Percentiles rank a stretch among this genome's conserved stretches.
These are phyloP conservation scores for Paraleonurus japonicus DNA, from an alignment of 257 asterid species.

Conservation along the genomic window DNA sequence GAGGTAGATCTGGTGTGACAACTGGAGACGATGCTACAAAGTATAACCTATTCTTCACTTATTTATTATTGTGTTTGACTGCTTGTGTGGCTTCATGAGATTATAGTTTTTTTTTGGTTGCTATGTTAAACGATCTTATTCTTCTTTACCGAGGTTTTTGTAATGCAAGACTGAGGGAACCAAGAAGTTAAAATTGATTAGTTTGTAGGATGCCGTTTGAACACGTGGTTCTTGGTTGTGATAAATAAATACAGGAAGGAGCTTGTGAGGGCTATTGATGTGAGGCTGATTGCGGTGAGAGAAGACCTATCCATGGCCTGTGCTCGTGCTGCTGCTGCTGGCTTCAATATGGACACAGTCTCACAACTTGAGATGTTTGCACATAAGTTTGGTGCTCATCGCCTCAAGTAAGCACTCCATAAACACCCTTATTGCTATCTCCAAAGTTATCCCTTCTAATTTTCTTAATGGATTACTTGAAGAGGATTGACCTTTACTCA, in stretches of 20 bases:
- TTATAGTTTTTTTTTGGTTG: no score
- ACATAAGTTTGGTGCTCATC: constrained; percentile 75
- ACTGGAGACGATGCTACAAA: constrained; percentile 82
- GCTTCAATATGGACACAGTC: constrained; percentile 65
- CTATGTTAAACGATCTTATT: no score
- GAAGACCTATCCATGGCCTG: constrained; percentile 71
- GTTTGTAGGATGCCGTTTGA: background rate
- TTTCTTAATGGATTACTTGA: background rate
- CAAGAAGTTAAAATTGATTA: background rate
- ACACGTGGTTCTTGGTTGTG: background rate
- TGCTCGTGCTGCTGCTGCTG: constrained; percentile 82
- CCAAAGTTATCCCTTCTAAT: background rate
- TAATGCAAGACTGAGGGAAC: no score
- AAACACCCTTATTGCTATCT: background rate
- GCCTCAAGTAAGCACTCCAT: constrained; percentile 60
- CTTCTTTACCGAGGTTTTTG: background rate
- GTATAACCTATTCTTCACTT: constrained; percentile 43
- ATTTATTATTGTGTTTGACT: background rate
- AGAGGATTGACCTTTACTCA: no score
- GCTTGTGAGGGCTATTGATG: constrained; percentile 86
- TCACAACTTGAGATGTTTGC: constrained; percentile 83
- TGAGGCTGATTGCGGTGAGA: constrained; percentile 81
- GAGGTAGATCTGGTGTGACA: constrained; percentile 53
- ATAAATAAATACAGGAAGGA: constrained; percentile 62
- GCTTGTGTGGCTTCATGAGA: constrained; percentile 3